These are phyloP conservation scores for Vigna mungo DNA, from an alignment of 306 rosid genomes.

Conservation along the genomic window DNA sequence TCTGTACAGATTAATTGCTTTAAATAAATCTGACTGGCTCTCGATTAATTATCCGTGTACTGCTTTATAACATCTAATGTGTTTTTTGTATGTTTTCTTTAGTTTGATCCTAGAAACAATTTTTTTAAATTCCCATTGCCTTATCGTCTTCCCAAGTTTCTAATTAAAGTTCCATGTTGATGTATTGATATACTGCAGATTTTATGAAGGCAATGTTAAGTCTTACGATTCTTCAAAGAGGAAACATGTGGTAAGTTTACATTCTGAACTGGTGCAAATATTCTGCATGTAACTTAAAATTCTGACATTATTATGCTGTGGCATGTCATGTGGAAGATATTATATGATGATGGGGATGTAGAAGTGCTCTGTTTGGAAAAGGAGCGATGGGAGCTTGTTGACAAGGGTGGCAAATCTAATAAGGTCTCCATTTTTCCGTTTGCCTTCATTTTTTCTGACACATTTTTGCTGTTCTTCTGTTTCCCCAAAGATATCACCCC, in stretches of 20 bases:
- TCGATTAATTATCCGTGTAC: conserved; percentile 12
- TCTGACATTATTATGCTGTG: conserved; percentile 42
- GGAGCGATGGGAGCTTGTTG: conserved; percentile 60
- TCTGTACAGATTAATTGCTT: conserved; percentile 31
- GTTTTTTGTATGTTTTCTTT: conserved; percentile 13
- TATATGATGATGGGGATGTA: conserved; percentile 58
- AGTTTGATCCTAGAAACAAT: conserved; percentile 30
- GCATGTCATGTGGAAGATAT: conserved; percentile 62
- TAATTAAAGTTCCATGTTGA: conserved; percentile 38
- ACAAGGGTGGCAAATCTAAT: conserved; percentile 38
- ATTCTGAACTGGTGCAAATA: conserved; percentile 34
- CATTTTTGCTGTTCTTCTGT: conserved; percentile 32
- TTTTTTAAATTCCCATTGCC: conserved; percentile 1
- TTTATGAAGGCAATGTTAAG: conserved; percentile 86
- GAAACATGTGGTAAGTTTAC: conserved; percentile 88
- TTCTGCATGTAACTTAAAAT: conserved; percentile 28
- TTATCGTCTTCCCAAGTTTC: conserved; percentile 23
- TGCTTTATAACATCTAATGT: conserved; percentile 6
- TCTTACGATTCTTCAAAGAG: conserved; percentile 74
- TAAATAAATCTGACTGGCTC: conserved; percentile 24
- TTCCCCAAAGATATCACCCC: conserved; percentile 37
- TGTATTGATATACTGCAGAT: conserved; percentile 61
- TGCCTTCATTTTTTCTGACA: conserved; percentile 44
- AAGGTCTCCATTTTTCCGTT: conserved; percentile 53
- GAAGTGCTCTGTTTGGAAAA: conserved; percentile 54